Percentiles rank a stretch among this genome's conserved stretches.
Evolutionary conservation across 2,329 filamentous ascomycete genomes (phyloP).

Genomic region (Penicillium palitans): DNA sequence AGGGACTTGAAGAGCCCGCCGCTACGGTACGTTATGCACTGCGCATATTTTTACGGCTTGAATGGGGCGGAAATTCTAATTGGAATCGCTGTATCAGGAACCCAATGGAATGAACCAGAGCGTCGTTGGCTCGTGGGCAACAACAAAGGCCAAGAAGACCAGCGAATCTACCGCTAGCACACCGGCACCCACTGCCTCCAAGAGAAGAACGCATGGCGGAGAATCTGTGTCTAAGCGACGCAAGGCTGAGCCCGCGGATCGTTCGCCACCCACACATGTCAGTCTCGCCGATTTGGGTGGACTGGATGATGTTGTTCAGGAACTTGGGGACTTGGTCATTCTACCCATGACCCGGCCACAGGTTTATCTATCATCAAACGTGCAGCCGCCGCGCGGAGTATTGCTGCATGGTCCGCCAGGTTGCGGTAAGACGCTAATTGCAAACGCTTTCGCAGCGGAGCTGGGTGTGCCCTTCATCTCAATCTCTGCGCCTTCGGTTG

Average conservation of each 20-base stretch:
- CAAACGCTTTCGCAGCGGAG: constrained; percentile 74
- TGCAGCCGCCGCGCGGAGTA: constrained; percentile 72
- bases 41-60: background rate
- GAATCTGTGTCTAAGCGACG: constrained; percentile 68
- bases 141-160: constrained; percentile 38
- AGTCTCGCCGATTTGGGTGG: constrained; percentile 73
- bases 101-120: constrained; percentile 66
- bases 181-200: constrained; percentile 38
- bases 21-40: constrained; percentile 34
- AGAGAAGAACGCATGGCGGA: constrained; percentile 62
- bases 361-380: constrained; percentile 63
- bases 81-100: constrained; percentile 37
- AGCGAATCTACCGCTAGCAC: constrained; percentile 30
- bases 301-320: constrained; percentile 68
- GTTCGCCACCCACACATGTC: constrained; percentile 65
- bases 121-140: constrained; percentile 61
- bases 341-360: constrained; percentile 70
- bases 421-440: constrained; percentile 83
- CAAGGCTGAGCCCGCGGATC: constrained; percentile 60
- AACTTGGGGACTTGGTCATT: constrained; percentile 70
- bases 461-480: constrained; percentile 76
- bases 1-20: constrained; percentile 47
- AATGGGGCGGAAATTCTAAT: background rate
- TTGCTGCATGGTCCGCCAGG: constrained; percentile 80
- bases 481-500: constrained; percentile 76